Evolutionary conservation across 2,329 filamentous ascomycete genomes (phyloP).

Genomic region (Penicillium hordei): DNA sequence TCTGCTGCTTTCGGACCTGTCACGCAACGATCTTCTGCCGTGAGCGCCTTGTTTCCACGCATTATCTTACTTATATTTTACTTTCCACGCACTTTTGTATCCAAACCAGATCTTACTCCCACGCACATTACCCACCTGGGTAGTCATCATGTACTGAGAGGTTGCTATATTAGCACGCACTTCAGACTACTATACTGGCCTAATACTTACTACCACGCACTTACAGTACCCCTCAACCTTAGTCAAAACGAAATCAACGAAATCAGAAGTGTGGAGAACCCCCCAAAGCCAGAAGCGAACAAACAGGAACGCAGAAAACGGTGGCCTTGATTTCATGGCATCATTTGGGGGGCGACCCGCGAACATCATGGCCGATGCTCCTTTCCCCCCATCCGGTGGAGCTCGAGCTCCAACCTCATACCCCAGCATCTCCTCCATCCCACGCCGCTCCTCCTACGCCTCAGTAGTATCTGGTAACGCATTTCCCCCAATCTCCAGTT

Average conservation of each 20-base stretch:
- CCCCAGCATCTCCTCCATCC: slow-evolving; percentile 38
- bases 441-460: slow-evolving; percentile 61
- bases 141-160: not conserved
- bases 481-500: slow-evolving; percentile 42
- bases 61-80: not conserved
- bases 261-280: not conserved
- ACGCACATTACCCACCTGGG: not conserved
- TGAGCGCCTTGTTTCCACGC: not conserved
- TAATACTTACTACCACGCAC: not conserved
- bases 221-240: not conserved
- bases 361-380: slow-evolving; percentile 47
- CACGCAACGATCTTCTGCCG: slow-evolving; percentile 16
- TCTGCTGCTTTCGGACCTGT: slow-evolving; percentile 22
- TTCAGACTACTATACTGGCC: not conserved
- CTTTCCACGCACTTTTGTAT: not conserved
- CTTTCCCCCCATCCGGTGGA: slow-evolving; percentile 45
- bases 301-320: not conserved
- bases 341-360: slow-evolving; percentile 22
- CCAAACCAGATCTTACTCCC: not conserved
- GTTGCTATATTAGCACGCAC: not conserved
- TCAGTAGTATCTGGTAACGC: slow-evolving; percentile 58
- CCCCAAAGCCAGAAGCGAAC: not conserved
- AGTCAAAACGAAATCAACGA: not conserved
- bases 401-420: slow-evolving; percentile 34
- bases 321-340: slow-evolving; percentile 3